Conservation (phyloP, 768 basidiomycete genomes). For the Phlegmacium glaucopus region DNA sequence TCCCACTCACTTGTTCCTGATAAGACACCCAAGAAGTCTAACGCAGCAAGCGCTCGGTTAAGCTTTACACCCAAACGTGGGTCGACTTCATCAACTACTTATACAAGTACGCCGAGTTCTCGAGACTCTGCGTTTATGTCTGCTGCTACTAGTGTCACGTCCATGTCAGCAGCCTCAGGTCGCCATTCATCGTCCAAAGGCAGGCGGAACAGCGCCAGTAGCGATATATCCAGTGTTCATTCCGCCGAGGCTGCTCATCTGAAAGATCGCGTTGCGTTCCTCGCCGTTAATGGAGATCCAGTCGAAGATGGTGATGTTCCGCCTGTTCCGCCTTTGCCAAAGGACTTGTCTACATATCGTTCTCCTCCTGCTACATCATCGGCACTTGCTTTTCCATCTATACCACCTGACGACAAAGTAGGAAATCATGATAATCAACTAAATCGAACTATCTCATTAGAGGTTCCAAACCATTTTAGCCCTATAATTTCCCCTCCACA, state of each 20-base stretch:
- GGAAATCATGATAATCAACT: constrained; percentile 42
- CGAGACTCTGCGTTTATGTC: constrained; percentile 86
- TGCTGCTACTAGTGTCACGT: constrained; percentile 72
- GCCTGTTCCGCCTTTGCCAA: constrained; percentile 90
- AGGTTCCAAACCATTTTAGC: constrained; percentile 42
- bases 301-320: constrained; percentile 72
- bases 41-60: constrained; percentile 52
- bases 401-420: constrained; percentile 35
- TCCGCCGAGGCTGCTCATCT: constrained; percentile 61
- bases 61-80: constrained; percentile 85
- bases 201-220: constrained; percentile 80
- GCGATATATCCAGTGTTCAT: constrained; percentile 76
- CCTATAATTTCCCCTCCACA: constrained; percentile 25
- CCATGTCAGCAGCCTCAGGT: constrained; percentile 67
- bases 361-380: constrained; percentile 64
- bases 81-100: constrained; percentile 86
- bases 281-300: constrained; percentile 56
- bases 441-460: constrained; percentile 48
- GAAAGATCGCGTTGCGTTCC: constrained; percentile 66
- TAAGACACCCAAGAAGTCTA: constrained; percentile 66
- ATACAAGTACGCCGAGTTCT: constrained; percentile 80
- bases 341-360: constrained; percentile 78
- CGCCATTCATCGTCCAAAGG: constrained; percentile 69
- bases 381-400: constrained; percentile 46
- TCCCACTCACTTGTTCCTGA: constrained; percentile 44